Conservation (phyloP, 2,329 filamentous ascomycete genomes). For the Aureobasidium uvarum region DNA sequence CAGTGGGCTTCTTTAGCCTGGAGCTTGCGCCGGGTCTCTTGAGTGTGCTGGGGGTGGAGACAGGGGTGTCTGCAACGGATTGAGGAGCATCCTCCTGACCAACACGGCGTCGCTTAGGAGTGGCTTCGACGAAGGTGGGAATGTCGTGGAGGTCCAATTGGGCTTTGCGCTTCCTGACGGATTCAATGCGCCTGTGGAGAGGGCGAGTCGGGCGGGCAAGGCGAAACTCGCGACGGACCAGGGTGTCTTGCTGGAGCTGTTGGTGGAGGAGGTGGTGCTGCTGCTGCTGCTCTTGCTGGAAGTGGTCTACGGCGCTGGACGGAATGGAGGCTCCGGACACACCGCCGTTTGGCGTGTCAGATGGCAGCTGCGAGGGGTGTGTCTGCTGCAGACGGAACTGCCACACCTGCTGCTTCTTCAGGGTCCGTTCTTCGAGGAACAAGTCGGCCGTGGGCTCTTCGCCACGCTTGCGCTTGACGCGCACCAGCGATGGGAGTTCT, state of each 20-base stretch:
- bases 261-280: not conserved
- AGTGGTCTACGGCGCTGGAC: not conserved
- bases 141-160: conserved; percentile 26
- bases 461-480: conserved; percentile 57
- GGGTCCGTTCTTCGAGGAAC: conserved; percentile 30
- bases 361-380: conserved; percentile 18
- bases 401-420: conserved; percentile 29
- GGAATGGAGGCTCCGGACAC: not conserved
- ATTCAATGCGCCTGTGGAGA: conserved; percentile 22
- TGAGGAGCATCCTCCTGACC: conserved; percentile 10
- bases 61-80: not conserved
- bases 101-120: conserved; percentile 3
- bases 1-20: conserved; percentile 19
- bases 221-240: conserved; percentile 24
- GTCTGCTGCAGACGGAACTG: conserved; percentile 27
- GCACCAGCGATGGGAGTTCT: conserved; percentile 51
- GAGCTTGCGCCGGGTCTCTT: conserved; percentile 28
- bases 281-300: conserved; percentile 17
- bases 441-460: conserved; percentile 47
- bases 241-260: conserved; percentile 2
- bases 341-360: conserved; percentile 3
- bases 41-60: conserved; percentile 18
- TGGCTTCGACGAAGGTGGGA: conserved; percentile 29
- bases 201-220: conserved; percentile 22
- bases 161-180: conserved; percentile 20